Evolutionary conservation across 768 basidiomycete species (phyloP), one percentile per base, ranked within the genome.

Genomic region (Pleurotus ostreatus): DNA sequence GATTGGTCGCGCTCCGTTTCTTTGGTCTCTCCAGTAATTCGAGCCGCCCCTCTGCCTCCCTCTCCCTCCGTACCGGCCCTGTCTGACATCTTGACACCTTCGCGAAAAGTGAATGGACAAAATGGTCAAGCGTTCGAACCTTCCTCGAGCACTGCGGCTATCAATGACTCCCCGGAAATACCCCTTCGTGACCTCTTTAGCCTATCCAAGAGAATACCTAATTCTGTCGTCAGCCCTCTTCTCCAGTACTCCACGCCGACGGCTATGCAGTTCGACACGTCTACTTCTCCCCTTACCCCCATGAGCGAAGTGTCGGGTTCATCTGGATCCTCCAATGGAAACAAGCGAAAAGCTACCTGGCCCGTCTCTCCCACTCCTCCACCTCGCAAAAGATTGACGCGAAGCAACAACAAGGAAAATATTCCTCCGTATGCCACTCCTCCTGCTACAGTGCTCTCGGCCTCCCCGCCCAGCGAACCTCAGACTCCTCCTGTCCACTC

Each of bases 1-100:
- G 51, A 53, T 20, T 53, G 51, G 51, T 41, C 51, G n/a, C 18
- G 13, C 34, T 55, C 54, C 9, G 26, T 12, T 25, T 46, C 54
- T 3, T 39, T 13, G 16, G 11, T 55, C 20, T 55, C 54, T 30
- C 54, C 54, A 15, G 43, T 55, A n/a, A 34, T 55, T 5, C 54
- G 54, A 18, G 52, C 38, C 0, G 16, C 41, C 16, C 18, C 26
- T 23, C 45, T 16, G 41, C n/a, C 41, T 44, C 41, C 41, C 0
- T 44, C 41, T 22, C n/a, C 41, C 2, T 44, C 11, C 7, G n/a
- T 13, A 44, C 6, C 41, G n/a, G 41, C 20, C n/a, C 41, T 16
- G n/a, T 23, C 20, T 13, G 12, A 16, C 6, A 41, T 37, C 38
- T 23, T 25, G 15, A 23, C 48, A 1, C 37, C 48, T 49, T 26